A percentile compares a stretch with the other conserved stretches of the same genome.
Conservation (phyloP, 75 land plant genomes). For the Pseudotsuga menziesii region DNA sequence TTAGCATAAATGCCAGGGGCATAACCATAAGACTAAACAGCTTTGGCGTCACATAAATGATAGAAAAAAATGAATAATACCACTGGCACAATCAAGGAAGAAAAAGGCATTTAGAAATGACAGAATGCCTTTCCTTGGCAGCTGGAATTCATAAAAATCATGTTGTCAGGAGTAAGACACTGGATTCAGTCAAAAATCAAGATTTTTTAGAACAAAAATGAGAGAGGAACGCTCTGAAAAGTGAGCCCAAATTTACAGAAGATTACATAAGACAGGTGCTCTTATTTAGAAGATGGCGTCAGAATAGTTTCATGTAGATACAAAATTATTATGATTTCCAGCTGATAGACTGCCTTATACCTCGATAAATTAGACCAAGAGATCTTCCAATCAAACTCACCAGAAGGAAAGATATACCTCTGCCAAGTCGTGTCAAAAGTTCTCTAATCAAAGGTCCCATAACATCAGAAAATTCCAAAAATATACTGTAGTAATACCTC, state of each 20-base stretch:
- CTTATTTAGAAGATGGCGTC: neutral
- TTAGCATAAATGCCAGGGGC: too few relatives aligned
- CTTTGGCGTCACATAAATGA: too few relatives aligned
- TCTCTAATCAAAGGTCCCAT: constrained; percentile 62
- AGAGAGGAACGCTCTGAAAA: neutral
- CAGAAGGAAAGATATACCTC: constrained; percentile 81
- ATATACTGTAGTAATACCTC: constrained; percentile 92
- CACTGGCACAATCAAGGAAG: too few relatives aligned
- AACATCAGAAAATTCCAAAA: constrained; percentile 82
- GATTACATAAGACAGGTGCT: neutral
- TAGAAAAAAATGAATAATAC: too few relatives aligned
- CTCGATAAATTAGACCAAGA: constrained; percentile 82
- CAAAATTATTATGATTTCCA: constrained; percentile 51
- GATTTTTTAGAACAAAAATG: neutral
- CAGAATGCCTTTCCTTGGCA: neutral
- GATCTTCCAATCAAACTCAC: constrained; percentile 87
- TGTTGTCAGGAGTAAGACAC: neutral
- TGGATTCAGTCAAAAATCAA: neutral
- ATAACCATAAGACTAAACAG: too few relatives aligned
- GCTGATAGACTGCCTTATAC: constrained; percentile 82
- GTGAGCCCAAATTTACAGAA: neutral
- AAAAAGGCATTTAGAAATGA: neutral
- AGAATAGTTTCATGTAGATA: neutral
- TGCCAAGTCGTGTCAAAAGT: constrained; percentile 44
- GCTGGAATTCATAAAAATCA: neutral